Percentiles rank a stretch among this genome's conserved stretches.
These are phyloP conservation scores for Aspergillus cavernicola DNA, from an alignment of 495 filamentous ascomycete genomes.

Conservation along the genomic window DNA sequence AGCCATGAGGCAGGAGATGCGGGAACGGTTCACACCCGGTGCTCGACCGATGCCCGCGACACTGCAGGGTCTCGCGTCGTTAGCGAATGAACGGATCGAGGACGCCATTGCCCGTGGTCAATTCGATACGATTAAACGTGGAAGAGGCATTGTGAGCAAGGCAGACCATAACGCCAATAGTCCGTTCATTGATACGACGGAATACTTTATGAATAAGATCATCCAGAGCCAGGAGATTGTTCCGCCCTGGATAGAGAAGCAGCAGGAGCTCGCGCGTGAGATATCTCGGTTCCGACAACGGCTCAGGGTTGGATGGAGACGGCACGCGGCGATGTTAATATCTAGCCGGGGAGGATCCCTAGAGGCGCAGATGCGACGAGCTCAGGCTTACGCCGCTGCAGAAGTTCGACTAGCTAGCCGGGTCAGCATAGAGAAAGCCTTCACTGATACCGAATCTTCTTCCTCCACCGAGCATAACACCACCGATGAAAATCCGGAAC, in stretches of 20 bases:
- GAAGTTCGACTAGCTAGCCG: constrained; percentile 53
- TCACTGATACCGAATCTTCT: constrained; percentile 18
- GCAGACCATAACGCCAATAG: constrained; percentile 77
- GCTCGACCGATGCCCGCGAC: constrained; percentile 75
- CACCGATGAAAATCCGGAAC: constrained; percentile 1
- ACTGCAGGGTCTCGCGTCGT: constrained; percentile 69
- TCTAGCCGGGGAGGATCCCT: constrained; percentile 74
- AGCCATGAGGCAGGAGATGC: constrained; percentile 64
- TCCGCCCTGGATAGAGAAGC: constrained; percentile 82
- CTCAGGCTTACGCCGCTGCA: constrained; percentile 68
- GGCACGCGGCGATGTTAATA: constrained; percentile 79
- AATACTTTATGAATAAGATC: constrained; percentile 98
- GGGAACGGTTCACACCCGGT: constrained; percentile 71
- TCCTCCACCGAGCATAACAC: neutral
- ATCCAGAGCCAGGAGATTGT: constrained; percentile 82
- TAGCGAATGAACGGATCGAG: constrained; percentile 93
- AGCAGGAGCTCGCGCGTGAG: constrained; percentile 78
- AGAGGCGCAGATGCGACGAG: constrained; percentile 69
- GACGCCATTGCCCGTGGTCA: constrained; percentile 89
- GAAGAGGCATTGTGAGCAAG: constrained; percentile 65
- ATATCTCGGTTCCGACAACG: constrained; percentile 66
- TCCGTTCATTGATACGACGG: constrained; percentile 93
- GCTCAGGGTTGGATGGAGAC: constrained; percentile 78
- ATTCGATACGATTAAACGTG: constrained; percentile 83
- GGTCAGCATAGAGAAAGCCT: constrained; percentile 44